Evolutionary conservation across 495 filamentous ascomycete species (phyloP), one percentile per base, ranked within the genome.

Genomic region (Lepraria neglecta): DNA sequence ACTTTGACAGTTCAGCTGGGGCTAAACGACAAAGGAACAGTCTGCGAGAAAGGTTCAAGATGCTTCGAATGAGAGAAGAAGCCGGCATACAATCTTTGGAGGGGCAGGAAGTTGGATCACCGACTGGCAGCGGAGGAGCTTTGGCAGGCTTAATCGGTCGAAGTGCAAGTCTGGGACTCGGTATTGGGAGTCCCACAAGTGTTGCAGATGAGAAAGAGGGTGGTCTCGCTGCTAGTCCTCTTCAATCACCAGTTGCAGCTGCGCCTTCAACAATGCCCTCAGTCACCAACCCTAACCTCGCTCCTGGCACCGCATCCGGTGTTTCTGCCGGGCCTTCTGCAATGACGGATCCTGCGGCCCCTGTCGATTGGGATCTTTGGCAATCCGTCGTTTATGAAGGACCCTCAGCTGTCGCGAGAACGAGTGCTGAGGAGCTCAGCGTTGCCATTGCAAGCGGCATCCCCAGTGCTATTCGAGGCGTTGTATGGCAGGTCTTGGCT

Each of bases 331-430:
- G 87, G 1, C 87, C 85, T 7, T 87, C 90, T 11, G 79, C 83
- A 17, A 76, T 79, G 67, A 75, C 73, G 3, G 88, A 91, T 64
- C 75, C 80, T 17, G 78, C 80, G 6, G 77, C 81, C 9, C 79
- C 82, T 3, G 90, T 99, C 15, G 90, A 99, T 69, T 99, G 94
- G 94, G 95, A 97, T 72, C 74, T 99, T 21, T 99, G 94, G 94
- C 92, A 99, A 73, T 78, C 87, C 19, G 87, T 99, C 2, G 94
- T 99, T 35, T 91, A 96, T 65, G 87, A 95, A 76, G 94, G 95
- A 2, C 88, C 91, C 12, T 84, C 87, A 38, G 92, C 90, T 10
- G 85, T 97, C 61, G 88, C 88, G 31, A 80, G 89, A 44, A 88
- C 89, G 33, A 95, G 88, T 66, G 80, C 91, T 4, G 88, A 92